Conservation (phyloP, 2,329 filamentous ascomycete species). For the Cytospora piceae region DNA sequence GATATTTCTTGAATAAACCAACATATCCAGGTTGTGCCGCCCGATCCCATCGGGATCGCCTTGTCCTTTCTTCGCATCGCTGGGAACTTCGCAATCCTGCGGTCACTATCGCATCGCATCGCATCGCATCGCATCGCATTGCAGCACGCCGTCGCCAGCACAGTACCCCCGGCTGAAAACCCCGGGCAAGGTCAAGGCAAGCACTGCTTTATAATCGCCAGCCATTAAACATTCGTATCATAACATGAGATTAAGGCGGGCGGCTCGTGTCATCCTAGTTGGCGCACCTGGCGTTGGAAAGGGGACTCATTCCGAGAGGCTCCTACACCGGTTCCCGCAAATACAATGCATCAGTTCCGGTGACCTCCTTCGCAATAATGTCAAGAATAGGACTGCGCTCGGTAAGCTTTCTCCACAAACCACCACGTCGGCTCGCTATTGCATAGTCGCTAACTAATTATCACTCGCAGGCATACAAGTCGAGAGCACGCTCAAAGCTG, state of each 20-base stretch:
- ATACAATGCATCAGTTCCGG: conserved; percentile 91
- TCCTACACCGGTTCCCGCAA: conserved; percentile 85
- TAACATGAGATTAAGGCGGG: conserved; percentile 70
- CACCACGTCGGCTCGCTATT: neutral
- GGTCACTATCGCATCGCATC: conserved; percentile 11
- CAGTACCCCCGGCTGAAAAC: conserved; percentile 2
- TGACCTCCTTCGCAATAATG: conserved; percentile 89
- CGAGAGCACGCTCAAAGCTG: conserved; percentile 83
- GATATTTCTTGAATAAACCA: conserved; percentile 28
- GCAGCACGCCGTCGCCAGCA: conserved; percentile 6
- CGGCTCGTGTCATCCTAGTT: conserved; percentile 91
- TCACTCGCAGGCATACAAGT: conserved; percentile 76
- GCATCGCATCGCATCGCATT: conserved; percentile 12
- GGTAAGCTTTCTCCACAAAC: conserved; percentile 56
- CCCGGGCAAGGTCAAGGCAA: conserved; percentile 24
- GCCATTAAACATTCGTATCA: conserved; percentile 21
- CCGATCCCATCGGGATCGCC: conserved; percentile 28
- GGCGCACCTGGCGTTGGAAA: conserved; percentile 97
- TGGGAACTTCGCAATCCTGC: conserved; percentile 14
- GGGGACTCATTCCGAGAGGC: conserved; percentile 89
- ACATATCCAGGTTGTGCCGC: conserved; percentile 16
- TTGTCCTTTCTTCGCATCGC: conserved; percentile 17
- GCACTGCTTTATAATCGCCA: conserved; percentile 15
- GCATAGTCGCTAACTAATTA: conserved; percentile 22
- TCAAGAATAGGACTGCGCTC: conserved; percentile 82